phyloP scores from a whole-genome alignment of 495 filamentous ascomycete species.

The Saxophila tyrrhenica region DNA sequence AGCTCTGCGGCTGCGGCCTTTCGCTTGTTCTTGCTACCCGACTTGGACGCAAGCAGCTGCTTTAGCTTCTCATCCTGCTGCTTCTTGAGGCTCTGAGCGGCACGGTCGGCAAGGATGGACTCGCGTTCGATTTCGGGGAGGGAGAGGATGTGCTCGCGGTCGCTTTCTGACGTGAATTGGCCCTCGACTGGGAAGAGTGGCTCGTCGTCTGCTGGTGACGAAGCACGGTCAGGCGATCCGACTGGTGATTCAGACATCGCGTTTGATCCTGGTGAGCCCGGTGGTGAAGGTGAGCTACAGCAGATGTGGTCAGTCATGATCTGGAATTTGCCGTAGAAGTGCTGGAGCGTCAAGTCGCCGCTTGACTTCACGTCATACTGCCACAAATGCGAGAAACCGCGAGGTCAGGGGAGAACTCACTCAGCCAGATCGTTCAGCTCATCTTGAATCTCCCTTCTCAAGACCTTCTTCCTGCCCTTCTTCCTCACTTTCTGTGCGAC shows the following conservation, averaged over 20 bases:
- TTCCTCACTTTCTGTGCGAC: constrained; percentile 18
- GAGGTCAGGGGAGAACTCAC: neutral
- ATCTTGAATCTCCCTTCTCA: constrained; percentile 13
- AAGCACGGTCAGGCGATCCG: constrained; percentile 45
- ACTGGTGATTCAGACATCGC: constrained; percentile 86
- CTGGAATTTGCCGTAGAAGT: neutral
- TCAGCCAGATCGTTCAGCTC: constrained; percentile 5
- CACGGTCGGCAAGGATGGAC: constrained; percentile 75
- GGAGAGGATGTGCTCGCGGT: constrained; percentile 71
- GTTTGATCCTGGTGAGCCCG: constrained; percentile 59
- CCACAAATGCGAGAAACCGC: neutral
- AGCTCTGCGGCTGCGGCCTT: constrained; percentile 64
- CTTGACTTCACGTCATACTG: neutral
- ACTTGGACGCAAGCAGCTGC: constrained; percentile 57
- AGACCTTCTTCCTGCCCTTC: constrained; percentile 5
- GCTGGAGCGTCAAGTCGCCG: neutral
- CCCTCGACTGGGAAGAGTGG: constrained; percentile 79
- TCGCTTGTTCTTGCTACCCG: constrained; percentile 66
- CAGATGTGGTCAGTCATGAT: neutral
- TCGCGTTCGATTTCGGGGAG: constrained; percentile 88
- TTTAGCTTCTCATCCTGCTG: constrained; percentile 77
- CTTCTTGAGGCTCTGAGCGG: constrained; percentile 65
- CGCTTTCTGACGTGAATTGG: constrained; percentile 64
- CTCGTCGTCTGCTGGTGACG: constrained; percentile 43
- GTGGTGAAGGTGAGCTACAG: constrained; percentile 13